phyloP scores from a whole-genome alignment of 2,329 filamentous ascomycete genomes.

The Fusarium circinatum region DNA sequence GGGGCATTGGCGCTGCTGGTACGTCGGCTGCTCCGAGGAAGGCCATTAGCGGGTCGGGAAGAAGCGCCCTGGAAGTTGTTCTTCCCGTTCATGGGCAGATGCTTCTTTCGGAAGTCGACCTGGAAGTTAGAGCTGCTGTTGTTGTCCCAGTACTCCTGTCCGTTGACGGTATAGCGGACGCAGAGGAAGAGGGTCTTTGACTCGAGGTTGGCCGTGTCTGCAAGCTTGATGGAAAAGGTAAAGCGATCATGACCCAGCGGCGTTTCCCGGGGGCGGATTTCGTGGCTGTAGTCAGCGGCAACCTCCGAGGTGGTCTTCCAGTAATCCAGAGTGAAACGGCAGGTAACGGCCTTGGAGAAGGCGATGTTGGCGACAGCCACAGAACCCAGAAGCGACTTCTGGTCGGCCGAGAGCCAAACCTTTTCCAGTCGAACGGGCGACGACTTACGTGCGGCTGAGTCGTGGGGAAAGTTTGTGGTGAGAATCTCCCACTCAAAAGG shows the following conservation, averaged over 20 bases:
- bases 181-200: conserved; percentile 94
- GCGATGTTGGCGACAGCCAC: conserved; percentile 88
- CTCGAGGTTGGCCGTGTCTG: conserved; percentile 90
- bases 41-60: conserved; percentile 61
- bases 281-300: conserved; percentile 84
- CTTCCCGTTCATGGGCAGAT: conserved; percentile 70
- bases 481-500: conserved; percentile 88
- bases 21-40: conserved; percentile 75
- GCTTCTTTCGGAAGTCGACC: conserved; percentile 88
- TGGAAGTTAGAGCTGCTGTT: conserved; percentile 90
- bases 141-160: conserved; percentile 95
- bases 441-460: conserved; percentile 63
- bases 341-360: conserved; percentile 89
- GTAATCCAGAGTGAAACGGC: conserved; percentile 94
- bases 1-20: conserved; percentile 53
- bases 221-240: conserved; percentile 91
- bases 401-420: conserved; percentile 87
- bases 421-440: conserved; percentile 83
- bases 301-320: conserved; percentile 99
- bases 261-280: conserved; percentile 74
- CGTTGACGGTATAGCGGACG: conserved; percentile 85
- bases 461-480: conserved; percentile 80
- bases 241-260: conserved; percentile 84
- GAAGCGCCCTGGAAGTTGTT: conserved; percentile 61
- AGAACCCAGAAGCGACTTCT: conserved; percentile 85